Base-by-base conservation (phyloP, 1,139 yeast genomes). In the Zhuliangozyma parablackwelliae region DNA sequence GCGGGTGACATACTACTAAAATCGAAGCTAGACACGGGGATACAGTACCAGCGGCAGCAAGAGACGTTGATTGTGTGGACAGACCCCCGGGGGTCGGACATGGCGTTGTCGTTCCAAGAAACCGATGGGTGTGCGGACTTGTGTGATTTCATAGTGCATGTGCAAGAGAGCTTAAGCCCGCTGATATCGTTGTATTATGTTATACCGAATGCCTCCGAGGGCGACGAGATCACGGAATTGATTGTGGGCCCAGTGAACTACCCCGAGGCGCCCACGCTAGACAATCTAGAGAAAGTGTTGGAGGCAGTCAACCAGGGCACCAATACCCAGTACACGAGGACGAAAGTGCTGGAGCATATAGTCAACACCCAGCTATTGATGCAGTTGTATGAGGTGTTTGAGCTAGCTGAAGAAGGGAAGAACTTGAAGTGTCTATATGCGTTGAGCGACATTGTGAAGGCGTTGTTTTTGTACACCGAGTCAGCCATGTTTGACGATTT, bases 51-150 rank as follows among this genome's bases (percentile, higher is more conserved):
- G 57, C 74, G 95, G 51, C 97, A 90, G 54, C 97, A 92, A 55
- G 97, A 89, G 45, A 89, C 97, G 0, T 66, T 92, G 35, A 87
- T 92, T 16, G 96, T 92, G 16, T 92, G 98, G 97, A 86, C 95
- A 6, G 96, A 88, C 53, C 59, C 69, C 7, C 70, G 75, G 16
- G 92, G 92, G 3, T 77, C 76, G 41, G 96, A 89, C 56, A 76
- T 89, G 47, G 97, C 97, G 5, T 67, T 92, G 30, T 85, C 95
- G 36, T 92, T 92, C 59, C 97, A 92, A 57, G 97, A 89, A 53
- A 80, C 87, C 29, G 86, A 83, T 36, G 97, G 97, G 0, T 92
- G 98, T 57, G 77, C 86, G 11, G 78, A 81, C 11, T 57, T 90
- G 34, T 88, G 96, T 56, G 92, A 87, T 36, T 89, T 87, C 53